phyloP scores from a whole-genome alignment of 148 eudicot genomes.

The Cornus florida region DNA sequence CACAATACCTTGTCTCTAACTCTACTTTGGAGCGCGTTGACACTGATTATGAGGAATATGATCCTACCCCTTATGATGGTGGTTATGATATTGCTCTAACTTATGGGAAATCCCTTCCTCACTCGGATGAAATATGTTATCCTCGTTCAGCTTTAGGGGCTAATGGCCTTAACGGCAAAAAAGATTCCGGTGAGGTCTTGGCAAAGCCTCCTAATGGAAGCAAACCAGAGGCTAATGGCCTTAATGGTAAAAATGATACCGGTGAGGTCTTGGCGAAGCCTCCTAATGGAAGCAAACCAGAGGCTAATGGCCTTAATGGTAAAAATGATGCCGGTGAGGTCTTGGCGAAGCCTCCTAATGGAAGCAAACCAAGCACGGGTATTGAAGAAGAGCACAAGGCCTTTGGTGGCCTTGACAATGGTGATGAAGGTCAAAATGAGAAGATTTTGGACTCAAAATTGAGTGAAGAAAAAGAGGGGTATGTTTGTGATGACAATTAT shows the following conservation, averaged over 20 bases:
- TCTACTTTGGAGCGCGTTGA: slow-evolving; percentile 15
- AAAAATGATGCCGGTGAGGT: slow-evolving; percentile 1
- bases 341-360: slow-evolving; percentile 9
- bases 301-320: too few species aligned
- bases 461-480: slow-evolving; percentile 14
- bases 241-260: slow-evolving; percentile 22
- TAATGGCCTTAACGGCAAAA: slow-evolving; percentile 22
- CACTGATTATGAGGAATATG: slow-evolving; percentile 43
- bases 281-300: slow-evolving; percentile 1
- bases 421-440: neutral
- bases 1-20: slow-evolving; percentile 30
- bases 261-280: slow-evolving; percentile 14
- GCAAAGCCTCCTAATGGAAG: slow-evolving; percentile 6
- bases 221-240: slow-evolving; percentile 13
- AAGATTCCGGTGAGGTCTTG: slow-evolving; percentile 2
- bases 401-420: neutral
- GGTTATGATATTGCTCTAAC: slow-evolving; percentile 56
- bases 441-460: neutral
- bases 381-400: slow-evolving; percentile 19
- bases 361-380: slow-evolving; percentile 17
- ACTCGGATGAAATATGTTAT: slow-evolving; percentile 61
- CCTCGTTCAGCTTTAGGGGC: slow-evolving; percentile 36
- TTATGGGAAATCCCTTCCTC: slow-evolving; percentile 71
- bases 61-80: slow-evolving; percentile 60
- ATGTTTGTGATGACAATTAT: slow-evolving; percentile 12